Base-by-base conservation (phyloP, 352 stramenopile genomes). In the Peronospora farinosa region DNA sequence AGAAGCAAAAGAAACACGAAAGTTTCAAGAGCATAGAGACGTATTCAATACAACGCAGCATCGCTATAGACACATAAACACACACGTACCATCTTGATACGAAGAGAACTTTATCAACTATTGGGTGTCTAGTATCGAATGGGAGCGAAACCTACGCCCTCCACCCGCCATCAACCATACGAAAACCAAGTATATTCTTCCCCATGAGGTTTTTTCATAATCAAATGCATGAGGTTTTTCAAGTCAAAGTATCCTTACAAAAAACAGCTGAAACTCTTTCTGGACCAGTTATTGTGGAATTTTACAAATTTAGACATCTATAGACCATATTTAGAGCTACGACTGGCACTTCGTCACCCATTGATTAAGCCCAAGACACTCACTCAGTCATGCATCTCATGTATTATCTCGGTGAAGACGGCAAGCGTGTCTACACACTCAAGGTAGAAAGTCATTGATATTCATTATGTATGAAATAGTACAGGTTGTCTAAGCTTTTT, bases 361-460 rank as follows among this genome's bases (percentile, higher is more conserved):
- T 55, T 46, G 45, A 59, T 38, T 33, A 50, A 85, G 15, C 52
- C 54, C 3, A 21, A 21, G n/a, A n/a, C n/a, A n/a, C n/a, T n/a
- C n/a, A n/a, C n/a, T n/a, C n/a, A n/a, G n/a, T 21, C 19, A 99
- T 99, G 96, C 96, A 99, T 79, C 88, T 99, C 59, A 99, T 99
- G 96, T 99, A 98, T 75, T 98, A 99, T 79, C 65, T 97, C 36
- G 92, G 97, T 63, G 75, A 68, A 15, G 83, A 91, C 67, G 96
- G 96, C 64, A 98, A 99, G 74, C 83, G 96, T 43, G 92, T 98
- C 15, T 99, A 99, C 81, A 99, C 96, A 59, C 90, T 99, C 25
- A 98, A 99, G 88, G 91, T 97, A 71, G 42, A 78, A 58, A 7
- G 10, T 21, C 19, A 21, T 21, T 21, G 19, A 21, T 21, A n/a